Conservation (phyloP, 805 yeast species). For the Osmozyma mogii region DNA sequence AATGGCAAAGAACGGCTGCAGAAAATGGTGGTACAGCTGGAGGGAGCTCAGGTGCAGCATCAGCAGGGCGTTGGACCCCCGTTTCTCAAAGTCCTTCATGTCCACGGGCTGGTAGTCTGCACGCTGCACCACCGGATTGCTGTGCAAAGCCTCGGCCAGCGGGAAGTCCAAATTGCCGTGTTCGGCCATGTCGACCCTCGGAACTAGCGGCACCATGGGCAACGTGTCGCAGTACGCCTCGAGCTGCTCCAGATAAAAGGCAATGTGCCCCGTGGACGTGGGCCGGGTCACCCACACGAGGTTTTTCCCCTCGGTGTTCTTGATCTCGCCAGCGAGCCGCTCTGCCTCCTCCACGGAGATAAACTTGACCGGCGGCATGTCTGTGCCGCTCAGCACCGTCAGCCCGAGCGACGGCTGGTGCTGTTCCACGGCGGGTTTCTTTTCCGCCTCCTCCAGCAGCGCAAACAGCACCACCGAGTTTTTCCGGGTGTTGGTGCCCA, state of each 20-base stretch:
- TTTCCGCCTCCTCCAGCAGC: slow-evolving; percentile 30
- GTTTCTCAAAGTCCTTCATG: slow-evolving; percentile 21
- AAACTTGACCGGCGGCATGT: slow-evolving; percentile 8
- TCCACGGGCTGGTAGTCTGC: neutral
- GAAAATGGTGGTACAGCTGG: slow-evolving; percentile 33
- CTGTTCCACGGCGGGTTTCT: neutral
- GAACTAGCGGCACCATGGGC: slow-evolving; percentile 37
- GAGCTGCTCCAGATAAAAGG: slow-evolving; percentile 54
- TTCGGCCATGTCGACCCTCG: slow-evolving; percentile 13
- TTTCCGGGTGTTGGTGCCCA: slow-evolving; percentile 33
- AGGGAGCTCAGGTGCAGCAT: slow-evolving; percentile 19
- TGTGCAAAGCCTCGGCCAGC: slow-evolving; percentile 14
- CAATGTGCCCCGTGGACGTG: slow-evolving; percentile 45
- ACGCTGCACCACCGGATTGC: slow-evolving; percentile 11
- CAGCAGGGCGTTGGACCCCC: slow-evolving; percentile 32
- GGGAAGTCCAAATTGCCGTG: slow-evolving; percentile 20
- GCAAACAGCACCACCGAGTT: slow-evolving; percentile 46
- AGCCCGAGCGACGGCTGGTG: no score
- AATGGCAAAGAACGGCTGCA: slow-evolving; percentile 32
- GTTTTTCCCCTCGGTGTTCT: slow-evolving; percentile 11
- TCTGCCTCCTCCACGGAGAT: slow-evolving; percentile 24
- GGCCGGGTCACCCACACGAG: slow-evolving; percentile 53
- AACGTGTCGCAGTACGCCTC: slow-evolving; percentile 51
- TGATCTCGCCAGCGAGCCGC: slow-evolving; percentile 16
- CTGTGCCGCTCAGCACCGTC: no score